Evolutionary conservation across 257 asterid species (phyloP).

Genomic region (Solanum virginianum): DNA sequence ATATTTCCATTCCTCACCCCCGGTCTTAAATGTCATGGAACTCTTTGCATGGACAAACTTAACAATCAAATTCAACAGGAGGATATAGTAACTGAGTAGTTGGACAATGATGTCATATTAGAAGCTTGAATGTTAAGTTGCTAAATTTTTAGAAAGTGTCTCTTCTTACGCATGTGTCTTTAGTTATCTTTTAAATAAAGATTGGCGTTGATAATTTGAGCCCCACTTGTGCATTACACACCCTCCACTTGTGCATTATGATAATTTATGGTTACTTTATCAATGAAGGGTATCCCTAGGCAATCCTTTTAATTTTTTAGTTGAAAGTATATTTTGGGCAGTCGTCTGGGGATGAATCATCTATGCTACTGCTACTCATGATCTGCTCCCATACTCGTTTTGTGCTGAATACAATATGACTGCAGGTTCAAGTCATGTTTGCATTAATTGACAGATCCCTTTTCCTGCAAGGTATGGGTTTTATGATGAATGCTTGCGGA

Average conservation of each 20-base stretch:
- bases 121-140: background rate
- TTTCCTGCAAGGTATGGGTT: constrained; percentile 69
- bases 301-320: background rate
- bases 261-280: background rate
- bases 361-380: background rate
- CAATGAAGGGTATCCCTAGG: background rate
- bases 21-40: background rate
- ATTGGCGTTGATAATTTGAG: background rate
- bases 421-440: background rate
- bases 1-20: background rate
- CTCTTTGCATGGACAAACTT: background rate
- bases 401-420: background rate
- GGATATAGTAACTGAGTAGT: background rate
- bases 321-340: background rate
- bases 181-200: background rate
- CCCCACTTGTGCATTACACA: background rate
- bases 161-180: background rate
- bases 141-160: background rate
- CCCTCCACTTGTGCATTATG: background rate
- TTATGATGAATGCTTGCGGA: constrained; percentile 95
- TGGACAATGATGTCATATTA: background rate
- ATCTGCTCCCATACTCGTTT: background rate
- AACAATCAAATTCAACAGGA: background rate
- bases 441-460: constrained; percentile 9
- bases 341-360: background rate